These are phyloP conservation scores for Microascus cirrosus DNA, from an alignment of 2,329 filamentous ascomycete species.

Conservation along the genomic window DNA sequence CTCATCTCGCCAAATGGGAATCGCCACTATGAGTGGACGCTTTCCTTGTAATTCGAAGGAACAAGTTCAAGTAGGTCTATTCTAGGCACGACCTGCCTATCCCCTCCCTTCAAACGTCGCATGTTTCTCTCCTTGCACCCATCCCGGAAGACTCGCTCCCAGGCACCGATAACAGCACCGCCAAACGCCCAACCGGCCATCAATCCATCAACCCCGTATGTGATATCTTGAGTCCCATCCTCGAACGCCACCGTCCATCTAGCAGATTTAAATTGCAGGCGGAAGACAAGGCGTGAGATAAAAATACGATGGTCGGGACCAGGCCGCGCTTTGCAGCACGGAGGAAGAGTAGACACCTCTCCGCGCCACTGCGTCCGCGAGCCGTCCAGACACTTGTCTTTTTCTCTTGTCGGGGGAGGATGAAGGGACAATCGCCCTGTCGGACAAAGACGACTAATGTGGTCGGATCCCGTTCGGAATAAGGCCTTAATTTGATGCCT, in stretches of 20 bases:
- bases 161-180: background rate
- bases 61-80: constrained; percentile 4
- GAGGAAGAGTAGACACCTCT: constrained; percentile 6
- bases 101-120: background rate
- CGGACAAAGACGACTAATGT: constrained; percentile 2
- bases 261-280: constrained; percentile 6
- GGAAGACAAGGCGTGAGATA: constrained; percentile 1
- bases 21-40: constrained; percentile 1
- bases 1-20: constrained; percentile 1
- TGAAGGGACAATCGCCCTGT: background rate
- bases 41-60: constrained; percentile 4
- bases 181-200: background rate
- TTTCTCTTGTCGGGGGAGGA: background rate
- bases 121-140: background rate
- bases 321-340: background rate
- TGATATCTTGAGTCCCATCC: constrained; percentile 3
- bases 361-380: background rate
- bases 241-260: background rate
- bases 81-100: background rate
- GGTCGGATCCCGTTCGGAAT: background rate
- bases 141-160: background rate
- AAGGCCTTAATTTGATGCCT: background rate
- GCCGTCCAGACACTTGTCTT: background rate
- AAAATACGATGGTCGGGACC: constrained; percentile 1
- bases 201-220: constrained; percentile 4